phyloP scores from a whole-genome alignment of 257 asterid species.

The Salvia miltiorrhiza region DNA sequence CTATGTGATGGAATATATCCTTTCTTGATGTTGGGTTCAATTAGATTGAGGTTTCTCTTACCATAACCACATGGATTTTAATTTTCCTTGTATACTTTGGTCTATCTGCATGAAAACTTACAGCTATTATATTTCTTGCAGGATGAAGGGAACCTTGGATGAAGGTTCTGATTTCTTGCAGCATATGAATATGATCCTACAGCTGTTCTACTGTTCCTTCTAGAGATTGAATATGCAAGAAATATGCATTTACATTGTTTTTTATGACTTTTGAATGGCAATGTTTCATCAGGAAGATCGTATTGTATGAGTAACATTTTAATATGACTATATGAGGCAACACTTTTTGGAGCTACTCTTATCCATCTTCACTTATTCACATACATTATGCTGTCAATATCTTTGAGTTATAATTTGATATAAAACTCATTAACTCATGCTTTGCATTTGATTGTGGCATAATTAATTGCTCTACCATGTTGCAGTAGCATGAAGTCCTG shows the following conservation, averaged over 20 bases:
- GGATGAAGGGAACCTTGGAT: constrained; percentile 39
- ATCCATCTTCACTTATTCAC: background rate
- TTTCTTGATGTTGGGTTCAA: background rate
- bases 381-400: background rate
- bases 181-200: constrained; percentile 13
- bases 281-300: constrained; percentile 1
- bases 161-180: constrained; percentile 19
- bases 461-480: background rate
- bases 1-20: background rate
- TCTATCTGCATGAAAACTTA: constrained; percentile 10
- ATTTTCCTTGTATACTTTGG: background rate
- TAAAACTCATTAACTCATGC: background rate
- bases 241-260: constrained; percentile 5
- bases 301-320: constrained; percentile 22
- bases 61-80: background rate
- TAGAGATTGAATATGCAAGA: constrained; percentile 25
- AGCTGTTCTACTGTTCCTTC: constrained; percentile 7
- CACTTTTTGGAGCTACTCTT: background rate
- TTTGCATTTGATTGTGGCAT: background rate
- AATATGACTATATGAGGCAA: constrained; percentile 16
- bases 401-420: background rate
- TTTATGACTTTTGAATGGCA: constrained; percentile 5
- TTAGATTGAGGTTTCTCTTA: constrained; percentile 3
- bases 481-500: background rate
- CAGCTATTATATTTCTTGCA: constrained; percentile 26